phyloP scores from a whole-genome alignment of 495 filamentous ascomycete species.

The Sabuloglossum arenarium region DNA sequence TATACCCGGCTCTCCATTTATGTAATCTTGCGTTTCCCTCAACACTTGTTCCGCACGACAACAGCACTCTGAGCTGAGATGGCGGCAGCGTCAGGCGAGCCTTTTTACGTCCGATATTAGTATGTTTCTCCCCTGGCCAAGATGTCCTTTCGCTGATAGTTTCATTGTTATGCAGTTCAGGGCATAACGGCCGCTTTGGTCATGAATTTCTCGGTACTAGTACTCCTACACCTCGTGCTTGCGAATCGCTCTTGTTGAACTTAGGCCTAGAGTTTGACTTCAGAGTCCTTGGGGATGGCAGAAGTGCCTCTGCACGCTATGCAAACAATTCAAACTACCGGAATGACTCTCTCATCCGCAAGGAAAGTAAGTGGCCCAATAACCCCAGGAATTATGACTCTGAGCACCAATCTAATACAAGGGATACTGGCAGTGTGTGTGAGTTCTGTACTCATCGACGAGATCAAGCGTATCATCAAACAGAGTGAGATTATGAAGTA shows the following conservation, averaged over 20 bases:
- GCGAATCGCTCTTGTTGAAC: conserved; percentile 14
- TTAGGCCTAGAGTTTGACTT: conserved; percentile 73
- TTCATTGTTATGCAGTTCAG: conserved; percentile 51
- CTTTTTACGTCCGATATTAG: conserved; percentile 97
- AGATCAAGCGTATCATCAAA: conserved; percentile 94
- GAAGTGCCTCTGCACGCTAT: conserved; percentile 85
- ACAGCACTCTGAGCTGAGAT: background rate
- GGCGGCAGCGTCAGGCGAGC: conserved; percentile 38
- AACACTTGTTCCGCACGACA: background rate
- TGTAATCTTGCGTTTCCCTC: no score
- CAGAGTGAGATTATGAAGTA: conserved; percentile 98
- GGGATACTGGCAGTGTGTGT: conserved; percentile 62
- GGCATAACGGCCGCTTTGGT: conserved; percentile 91
- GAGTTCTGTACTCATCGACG: conserved; percentile 73
- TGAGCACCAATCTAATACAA: background rate
- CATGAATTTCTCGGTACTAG: conserved; percentile 87
- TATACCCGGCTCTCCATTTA: no score
- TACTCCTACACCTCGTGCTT: background rate
- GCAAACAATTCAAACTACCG: conserved; percentile 99
- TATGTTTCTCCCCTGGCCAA: conserved; percentile 29
- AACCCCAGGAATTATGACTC: background rate
- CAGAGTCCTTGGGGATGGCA: conserved; percentile 78
- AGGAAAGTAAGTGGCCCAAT: conserved; percentile 63
- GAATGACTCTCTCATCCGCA: conserved; percentile 94
- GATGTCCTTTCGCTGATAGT: conserved; percentile 27